Evolutionary conservation across 2,329 filamentous ascomycete species (phyloP).

Genomic region (Thelonectria discophora): DNA sequence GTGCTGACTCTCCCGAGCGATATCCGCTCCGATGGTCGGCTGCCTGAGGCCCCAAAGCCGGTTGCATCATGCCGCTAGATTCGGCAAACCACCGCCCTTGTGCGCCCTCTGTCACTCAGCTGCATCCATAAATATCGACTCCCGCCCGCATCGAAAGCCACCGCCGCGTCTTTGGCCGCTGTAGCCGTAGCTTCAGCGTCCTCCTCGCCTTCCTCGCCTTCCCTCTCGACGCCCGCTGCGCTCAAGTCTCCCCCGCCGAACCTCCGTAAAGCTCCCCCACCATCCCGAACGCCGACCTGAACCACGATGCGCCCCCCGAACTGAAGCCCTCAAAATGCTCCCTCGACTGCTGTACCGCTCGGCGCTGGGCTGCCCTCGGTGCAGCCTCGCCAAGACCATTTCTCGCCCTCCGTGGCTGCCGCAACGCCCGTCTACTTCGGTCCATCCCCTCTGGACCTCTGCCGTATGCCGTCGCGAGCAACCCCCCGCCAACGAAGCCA

Average conservation of each 20-base stretch:
- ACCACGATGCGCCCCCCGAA: conserved; percentile 42
- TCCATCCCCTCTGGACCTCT: conserved; percentile 47
- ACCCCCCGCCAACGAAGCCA: conserved; percentile 33
- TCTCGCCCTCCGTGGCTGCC: conserved; percentile 44
- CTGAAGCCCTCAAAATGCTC: conserved; percentile 47
- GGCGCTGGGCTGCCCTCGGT: conserved; percentile 45
- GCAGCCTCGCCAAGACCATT: conserved; percentile 38
- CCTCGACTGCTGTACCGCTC: conserved; percentile 48
- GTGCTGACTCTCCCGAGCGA: conserved; percentile 7
- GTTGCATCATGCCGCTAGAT: conserved; percentile 41
- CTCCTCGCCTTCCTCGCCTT: conserved; percentile 26
- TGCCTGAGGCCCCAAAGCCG: conserved; percentile 42
- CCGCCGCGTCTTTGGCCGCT: conserved; percentile 23
- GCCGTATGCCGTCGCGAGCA: conserved; percentile 43
- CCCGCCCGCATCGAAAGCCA: neutral
- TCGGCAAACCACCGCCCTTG: conserved; percentile 32
- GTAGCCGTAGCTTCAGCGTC: conserved; percentile 26
- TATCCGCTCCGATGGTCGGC: conserved; percentile 36
- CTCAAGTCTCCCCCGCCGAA: conserved; percentile 22
- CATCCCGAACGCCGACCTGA: conserved; percentile 33
- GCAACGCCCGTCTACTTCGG: conserved; percentile 38
- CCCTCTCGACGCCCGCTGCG: too few species aligned
- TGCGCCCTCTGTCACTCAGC: conserved; percentile 22
- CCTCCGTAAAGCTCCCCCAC: conserved; percentile 33
- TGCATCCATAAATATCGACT: conserved; percentile 24